Percentiles rank a stretch among this genome's conserved stretches.
phyloP scores from a whole-genome alignment of 352 stramenopile species.

The Phytophthora vignae region DNA sequence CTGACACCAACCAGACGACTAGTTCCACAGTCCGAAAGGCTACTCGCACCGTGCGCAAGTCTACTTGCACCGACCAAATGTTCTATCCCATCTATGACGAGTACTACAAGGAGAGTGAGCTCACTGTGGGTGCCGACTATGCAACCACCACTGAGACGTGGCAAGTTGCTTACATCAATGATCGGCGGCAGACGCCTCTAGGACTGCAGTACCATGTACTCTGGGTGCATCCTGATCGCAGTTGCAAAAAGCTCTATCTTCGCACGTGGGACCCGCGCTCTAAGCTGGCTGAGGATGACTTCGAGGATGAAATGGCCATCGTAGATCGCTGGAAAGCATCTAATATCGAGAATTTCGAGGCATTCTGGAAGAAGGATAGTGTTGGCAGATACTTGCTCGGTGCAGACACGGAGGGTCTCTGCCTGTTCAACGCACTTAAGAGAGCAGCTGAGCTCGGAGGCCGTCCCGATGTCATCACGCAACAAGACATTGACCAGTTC shows the following conservation, averaged over 20 bases:
- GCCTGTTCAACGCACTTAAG: slow-evolving; percentile 8
- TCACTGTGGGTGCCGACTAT: slow-evolving; percentile 1
- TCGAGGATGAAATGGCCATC: neutral
- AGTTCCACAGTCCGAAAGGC: too few species aligned
- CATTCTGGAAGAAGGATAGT: neutral
- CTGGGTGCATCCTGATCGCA: neutral
- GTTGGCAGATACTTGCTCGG: neutral
- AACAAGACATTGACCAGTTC: slow-evolving; percentile 16
- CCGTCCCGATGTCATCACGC: slow-evolving; percentile 3
- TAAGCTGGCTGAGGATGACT: neutral
- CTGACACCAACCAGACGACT: neutral
- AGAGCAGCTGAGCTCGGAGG: slow-evolving; percentile 3
- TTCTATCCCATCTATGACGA: slow-evolving; percentile 6
- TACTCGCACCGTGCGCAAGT: too few species aligned
- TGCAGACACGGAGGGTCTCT: neutral
- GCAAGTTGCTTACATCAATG: neutral
- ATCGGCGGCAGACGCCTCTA: neutral
- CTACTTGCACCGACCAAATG: neutral
- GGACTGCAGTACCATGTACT: slow-evolving; percentile 1
- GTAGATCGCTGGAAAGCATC: slow-evolving; percentile 10
- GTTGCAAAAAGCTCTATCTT: neutral
- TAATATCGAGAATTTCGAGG: neutral
- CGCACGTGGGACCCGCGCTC: neutral
- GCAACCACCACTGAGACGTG: slow-evolving; percentile 5
- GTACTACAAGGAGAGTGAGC: neutral